Conservation (phyloP, 2,329 filamentous ascomycete species). For the Clarireedia homoeocarpa region DNA sequence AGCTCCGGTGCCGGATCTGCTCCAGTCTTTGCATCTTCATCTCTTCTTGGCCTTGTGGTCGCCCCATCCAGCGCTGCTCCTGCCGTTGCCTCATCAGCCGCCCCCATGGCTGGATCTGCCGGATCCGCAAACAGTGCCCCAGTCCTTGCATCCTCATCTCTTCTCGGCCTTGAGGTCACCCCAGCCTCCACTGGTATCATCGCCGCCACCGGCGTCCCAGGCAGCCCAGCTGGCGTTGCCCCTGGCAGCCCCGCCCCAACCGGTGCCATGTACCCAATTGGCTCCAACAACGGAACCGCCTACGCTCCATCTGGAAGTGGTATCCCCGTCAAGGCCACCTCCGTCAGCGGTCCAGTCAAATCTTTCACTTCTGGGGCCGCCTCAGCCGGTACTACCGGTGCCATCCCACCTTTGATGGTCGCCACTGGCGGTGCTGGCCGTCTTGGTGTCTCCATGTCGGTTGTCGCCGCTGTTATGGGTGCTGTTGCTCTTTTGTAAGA, state of each 20-base stretch:
- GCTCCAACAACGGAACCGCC: too few species aligned
- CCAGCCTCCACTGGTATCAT: background rate
- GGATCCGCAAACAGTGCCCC: background rate
- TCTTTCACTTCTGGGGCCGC: too few species aligned
- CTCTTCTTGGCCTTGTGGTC: background rate
- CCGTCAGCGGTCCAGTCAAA: too few species aligned
- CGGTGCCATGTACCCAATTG: too few species aligned
- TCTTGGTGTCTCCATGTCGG: background rate
- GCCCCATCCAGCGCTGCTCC: background rate
- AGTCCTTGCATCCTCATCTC: background rate
- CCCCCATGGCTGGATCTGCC: background rate
- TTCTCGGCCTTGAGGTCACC: background rate
- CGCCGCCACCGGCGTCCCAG: background rate
- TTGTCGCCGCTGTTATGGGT: slow-evolving; percentile 1
- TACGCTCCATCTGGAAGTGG: too few species aligned
- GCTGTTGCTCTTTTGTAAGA: slow-evolving; percentile 1
- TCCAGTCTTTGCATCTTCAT: background rate
- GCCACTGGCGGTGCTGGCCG: slow-evolving; percentile 1
- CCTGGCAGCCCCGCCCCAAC: too few species aligned
- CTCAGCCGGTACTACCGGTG: too few species aligned
- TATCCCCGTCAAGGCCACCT: too few species aligned
- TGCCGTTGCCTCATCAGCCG: background rate
- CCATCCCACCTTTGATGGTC: background rate
- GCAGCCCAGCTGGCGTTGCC: too few species aligned
- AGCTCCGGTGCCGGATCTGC: background rate